Percentiles rank a stretch among this genome's conserved stretches.
These are phyloP conservation scores for Dioszegia aurantiaca DNA, from an alignment of 768 basidiomycete genomes.

Conservation along the genomic window DNA sequence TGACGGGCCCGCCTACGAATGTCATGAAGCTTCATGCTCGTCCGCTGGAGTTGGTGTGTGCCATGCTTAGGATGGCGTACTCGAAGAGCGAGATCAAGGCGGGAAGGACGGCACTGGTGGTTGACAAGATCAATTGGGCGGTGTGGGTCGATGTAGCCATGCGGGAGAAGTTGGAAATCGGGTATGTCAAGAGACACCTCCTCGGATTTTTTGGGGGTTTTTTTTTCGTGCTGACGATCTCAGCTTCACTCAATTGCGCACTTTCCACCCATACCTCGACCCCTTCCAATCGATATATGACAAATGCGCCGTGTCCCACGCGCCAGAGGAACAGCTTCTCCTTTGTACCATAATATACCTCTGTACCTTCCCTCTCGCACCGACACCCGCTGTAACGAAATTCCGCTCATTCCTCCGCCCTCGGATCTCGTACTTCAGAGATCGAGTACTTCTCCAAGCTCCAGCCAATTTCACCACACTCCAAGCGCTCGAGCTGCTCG, in stretches of 20 bases:
- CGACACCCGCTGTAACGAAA: neutral
- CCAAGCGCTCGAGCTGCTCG: conserved; percentile 33
- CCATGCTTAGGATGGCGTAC: conserved; percentile 41
- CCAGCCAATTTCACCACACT: conserved; percentile 19
- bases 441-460: conserved; percentile 22
- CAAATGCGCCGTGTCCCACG: conserved; percentile 4
- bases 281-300: conserved; percentile 19
- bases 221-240: neutral
- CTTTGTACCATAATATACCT: conserved; percentile 28
- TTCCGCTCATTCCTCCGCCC: conserved; percentile 15
- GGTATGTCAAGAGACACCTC: conserved; percentile 25
- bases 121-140: conserved; percentile 28
- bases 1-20: neutral
- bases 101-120: conserved; percentile 5
- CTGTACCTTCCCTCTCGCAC: conserved; percentile 26
- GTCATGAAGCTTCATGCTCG: conserved; percentile 37
- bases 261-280: conserved; percentile 38
- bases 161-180: conserved; percentile 25
- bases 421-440: conserved; percentile 19
- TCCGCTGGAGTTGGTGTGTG: conserved; percentile 36
- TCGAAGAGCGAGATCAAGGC: conserved; percentile 18
- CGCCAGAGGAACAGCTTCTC: conserved; percentile 12
- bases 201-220: too few species aligned
- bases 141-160: conserved; percentile 21
- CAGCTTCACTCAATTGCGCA: conserved; percentile 29